Evolutionary conservation across 495 filamentous ascomycete genomes (phyloP), one percentile per base, ranked within the genome.

Genomic region (Trichoderma gamsii): DNA sequence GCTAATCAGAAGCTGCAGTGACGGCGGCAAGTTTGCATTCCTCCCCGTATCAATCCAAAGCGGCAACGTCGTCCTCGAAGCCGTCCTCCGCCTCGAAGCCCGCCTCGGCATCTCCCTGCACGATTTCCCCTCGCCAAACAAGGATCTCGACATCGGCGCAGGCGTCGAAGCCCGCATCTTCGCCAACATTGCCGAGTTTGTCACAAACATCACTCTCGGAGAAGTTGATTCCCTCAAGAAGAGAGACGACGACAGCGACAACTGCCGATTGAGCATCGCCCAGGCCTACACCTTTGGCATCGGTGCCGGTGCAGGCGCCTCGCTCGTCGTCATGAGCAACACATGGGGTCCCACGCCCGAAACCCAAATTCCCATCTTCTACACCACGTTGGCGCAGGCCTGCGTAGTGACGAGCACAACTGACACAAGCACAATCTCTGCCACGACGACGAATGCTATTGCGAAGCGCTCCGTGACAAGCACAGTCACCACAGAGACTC

Each of bases 11-110:
- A 5, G 0, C 66, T 70, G 65, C 63, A 84, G 82, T 52, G 80
- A 81, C 64, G 83, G 83, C 44, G 85, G 77, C 35, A 68, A 78
- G n/a, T 86, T 83, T 71, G 83, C 86, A 69, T 86, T 87, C 67
- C 79, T 87, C 16, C 84, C 85, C 5, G 80, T 86, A 15, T 81
- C 76, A 2, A 74, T 86, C 16, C 70, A 76, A 67, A 77, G 74
- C 38, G 75, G 76, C 21, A 76, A 76, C 4, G 77, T 77, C 12
- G 70, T 81, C 6, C 74, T 84, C 18, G 78, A 75, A 5, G 85
- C 80, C 0, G 66, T 81, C 13, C 73, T 87, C 1, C 80, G 78
- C 18, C 68, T 85, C 35, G 78, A 79, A 32, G 68, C 81, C 16
- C 75, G 80, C 52, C 78, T 78, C 25, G 84, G 84, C 2, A 69